These are phyloP conservation scores for Gynochthodes officinalis DNA, from an alignment of 257 asterid species.

Conservation along the genomic window DNA sequence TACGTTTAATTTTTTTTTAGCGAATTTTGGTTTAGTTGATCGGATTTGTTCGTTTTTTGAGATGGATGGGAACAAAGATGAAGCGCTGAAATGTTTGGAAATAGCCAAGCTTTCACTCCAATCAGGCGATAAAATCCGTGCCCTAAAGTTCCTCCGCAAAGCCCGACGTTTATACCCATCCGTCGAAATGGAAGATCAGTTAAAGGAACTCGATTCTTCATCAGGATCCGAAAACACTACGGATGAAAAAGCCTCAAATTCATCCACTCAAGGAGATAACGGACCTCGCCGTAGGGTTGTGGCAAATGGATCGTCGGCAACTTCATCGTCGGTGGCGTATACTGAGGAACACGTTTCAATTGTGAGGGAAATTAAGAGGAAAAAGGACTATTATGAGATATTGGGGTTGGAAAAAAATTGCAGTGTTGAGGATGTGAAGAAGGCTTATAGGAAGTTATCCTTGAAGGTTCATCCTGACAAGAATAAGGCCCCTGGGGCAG, in stretches of 20 bases:
- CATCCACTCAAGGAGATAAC: slow-evolving; percentile 29
- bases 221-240: slow-evolving; percentile 36
- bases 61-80: slow-evolving; percentile 99
- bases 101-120: slow-evolving; percentile 64
- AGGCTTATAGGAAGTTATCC: slow-evolving; percentile 82
- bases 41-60: neutral
- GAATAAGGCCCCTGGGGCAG: slow-evolving; percentile 90
- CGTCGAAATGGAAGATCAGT: slow-evolving; percentile 45
- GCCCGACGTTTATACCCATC: slow-evolving; percentile 84
- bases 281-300: slow-evolving; percentile 70
- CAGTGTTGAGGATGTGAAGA: slow-evolving; percentile 65
- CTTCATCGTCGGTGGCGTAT: slow-evolving; percentile 40
- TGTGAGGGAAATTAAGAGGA: slow-evolving; percentile 69
- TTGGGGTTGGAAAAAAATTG: slow-evolving; percentile 74
- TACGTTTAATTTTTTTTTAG: neutral
- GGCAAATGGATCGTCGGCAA: slow-evolving; percentile 29
- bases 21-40: neutral
- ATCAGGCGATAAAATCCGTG: slow-evolving; percentile 75
- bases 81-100: slow-evolving; percentile 79
- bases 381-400: slow-evolving; percentile 86
- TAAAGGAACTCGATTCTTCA: slow-evolving; percentile 44
- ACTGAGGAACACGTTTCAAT: slow-evolving; percentile 66
- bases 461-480: slow-evolving; percentile 97
- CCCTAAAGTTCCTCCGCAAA: slow-evolving; percentile 65
- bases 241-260: slow-evolving; percentile 21